phyloP scores from a whole-genome alignment of 805 yeast genomes.

The Cyberlindnera amylophila region DNA sequence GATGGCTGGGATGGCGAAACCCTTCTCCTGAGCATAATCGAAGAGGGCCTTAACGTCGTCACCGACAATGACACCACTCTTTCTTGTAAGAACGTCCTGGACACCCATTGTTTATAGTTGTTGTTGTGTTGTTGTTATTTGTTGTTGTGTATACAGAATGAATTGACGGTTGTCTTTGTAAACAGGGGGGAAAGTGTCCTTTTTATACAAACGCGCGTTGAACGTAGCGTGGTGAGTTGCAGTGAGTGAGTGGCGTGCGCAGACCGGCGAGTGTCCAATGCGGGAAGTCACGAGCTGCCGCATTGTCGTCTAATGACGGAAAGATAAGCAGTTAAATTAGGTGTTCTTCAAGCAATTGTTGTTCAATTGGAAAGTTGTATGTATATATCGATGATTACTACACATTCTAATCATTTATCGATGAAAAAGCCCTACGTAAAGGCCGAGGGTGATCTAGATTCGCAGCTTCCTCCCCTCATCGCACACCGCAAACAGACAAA shows the following conservation, averaged over 20 bases:
- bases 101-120: constrained; percentile 47
- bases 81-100: constrained; percentile 77
- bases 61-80: constrained; percentile 98
- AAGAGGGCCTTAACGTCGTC: constrained; percentile 84
- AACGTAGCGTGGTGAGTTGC: too few species aligned
- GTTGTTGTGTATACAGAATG: not conserved
- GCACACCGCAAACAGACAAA: too few species aligned
- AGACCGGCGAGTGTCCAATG: constrained; percentile 2
- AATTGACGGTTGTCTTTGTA: not conserved
- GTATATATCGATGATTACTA: too few species aligned
- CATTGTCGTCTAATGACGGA: too few species aligned
- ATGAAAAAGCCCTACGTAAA: too few species aligned
- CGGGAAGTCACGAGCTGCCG: constrained; percentile 1
- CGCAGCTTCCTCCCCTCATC: too few species aligned
- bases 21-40: constrained; percentile 88
- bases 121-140: not conserved
- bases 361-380: too few species aligned
- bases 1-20: constrained; percentile 97
- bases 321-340: too few species aligned
- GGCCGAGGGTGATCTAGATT: too few species aligned
- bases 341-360: too few species aligned
- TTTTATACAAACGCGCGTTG: not conserved
- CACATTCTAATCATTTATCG: too few species aligned
- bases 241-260: constrained; percentile 2
- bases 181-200: not conserved